These are phyloP conservation scores for Discostella pseudostelligera DNA, from an alignment of 108 stramenopile species.

Conservation along the genomic window DNA sequence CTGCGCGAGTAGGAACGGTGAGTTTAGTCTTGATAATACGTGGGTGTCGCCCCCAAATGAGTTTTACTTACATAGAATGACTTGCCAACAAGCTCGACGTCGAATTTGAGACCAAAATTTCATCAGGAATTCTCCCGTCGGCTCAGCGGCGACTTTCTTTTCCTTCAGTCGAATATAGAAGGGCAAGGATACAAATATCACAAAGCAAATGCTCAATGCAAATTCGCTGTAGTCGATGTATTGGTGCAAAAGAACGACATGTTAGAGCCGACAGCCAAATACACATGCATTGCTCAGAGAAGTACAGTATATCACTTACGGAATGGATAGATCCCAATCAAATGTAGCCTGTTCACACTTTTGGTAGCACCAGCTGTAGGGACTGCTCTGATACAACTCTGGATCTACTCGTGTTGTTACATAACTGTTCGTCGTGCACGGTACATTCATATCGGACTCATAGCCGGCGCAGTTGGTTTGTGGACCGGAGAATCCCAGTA, in stretches of 20 bases:
- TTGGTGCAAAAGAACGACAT: background rate
- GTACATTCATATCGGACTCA: slow-evolving; percentile 30
- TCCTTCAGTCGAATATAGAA: slow-evolving; percentile 47
- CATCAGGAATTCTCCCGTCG: slow-evolving; percentile 20
- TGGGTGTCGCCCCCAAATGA: too few relatives aligned
- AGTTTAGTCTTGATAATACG: background rate
- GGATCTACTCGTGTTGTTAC: slow-evolving; percentile 36
- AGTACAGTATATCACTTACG: background rate
- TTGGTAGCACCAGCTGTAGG: slow-evolving; percentile 41
- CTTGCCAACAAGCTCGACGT: slow-evolving; percentile 43
- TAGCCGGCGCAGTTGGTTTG: slow-evolving; percentile 46
- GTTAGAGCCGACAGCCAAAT: background rate
- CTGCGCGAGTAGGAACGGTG: background rate
- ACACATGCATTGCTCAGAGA: background rate
- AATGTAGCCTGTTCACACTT: slow-evolving; percentile 35
- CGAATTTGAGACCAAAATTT: slow-evolving; percentile 40
- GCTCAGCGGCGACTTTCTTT: slow-evolving; percentile 32
- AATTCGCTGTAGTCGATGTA: slow-evolving; percentile 20
- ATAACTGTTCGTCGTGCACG: slow-evolving; percentile 24
- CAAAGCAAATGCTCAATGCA: slow-evolving; percentile 42
- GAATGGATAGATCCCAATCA: slow-evolving; percentile 40
- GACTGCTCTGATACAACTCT: slow-evolving; percentile 22
- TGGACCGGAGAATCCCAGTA: slow-evolving; percentile 52
- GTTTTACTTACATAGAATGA: slow-evolving; percentile 24
- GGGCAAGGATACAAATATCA: slow-evolving; percentile 37